These are phyloP conservation scores for Hepatocystis sp. DNA, from an alignment of 169 alveolate species.

Conservation along the genomic window DNA sequence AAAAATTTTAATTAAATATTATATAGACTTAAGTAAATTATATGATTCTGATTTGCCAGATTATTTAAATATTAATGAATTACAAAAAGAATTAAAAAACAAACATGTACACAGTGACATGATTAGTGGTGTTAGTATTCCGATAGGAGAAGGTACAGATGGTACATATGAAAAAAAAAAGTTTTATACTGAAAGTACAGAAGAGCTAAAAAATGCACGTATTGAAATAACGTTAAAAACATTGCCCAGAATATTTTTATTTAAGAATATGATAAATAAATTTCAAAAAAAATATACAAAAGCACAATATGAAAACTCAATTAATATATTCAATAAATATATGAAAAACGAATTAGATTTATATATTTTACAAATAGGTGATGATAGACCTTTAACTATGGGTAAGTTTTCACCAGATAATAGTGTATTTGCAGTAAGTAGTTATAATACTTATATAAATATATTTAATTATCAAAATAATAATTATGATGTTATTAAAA, in stretches of 20 bases:
- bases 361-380: slow-evolving; percentile 82
- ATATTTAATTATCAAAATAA: slow-evolving; percentile 76
- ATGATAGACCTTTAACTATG: slow-evolving; percentile 85
- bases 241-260: slow-evolving; percentile 69
- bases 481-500: slow-evolving; percentile 70
- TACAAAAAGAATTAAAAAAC: slow-evolving; percentile 69
- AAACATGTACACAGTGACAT: no score
- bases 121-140: no score
- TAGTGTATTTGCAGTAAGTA: slow-evolving; percentile 78
- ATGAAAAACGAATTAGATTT: slow-evolving; percentile 78
- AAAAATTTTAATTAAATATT: slow-evolving; percentile 80
- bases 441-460: slow-evolving; percentile 71
- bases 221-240: slow-evolving; percentile 76
- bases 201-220: slow-evolving; percentile 76
- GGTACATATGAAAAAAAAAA: no score
- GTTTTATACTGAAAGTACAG: slow-evolving; percentile 82
- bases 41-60: slow-evolving; percentile 77
- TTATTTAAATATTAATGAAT: slow-evolving; percentile 62
- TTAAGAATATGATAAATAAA: slow-evolving; percentile 78
- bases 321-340: slow-evolving; percentile 78
- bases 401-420: slow-evolving; percentile 85
- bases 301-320: slow-evolving; percentile 81
- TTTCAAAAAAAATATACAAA: slow-evolving; percentile 77
- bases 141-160: no score
- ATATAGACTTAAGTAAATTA: slow-evolving; percentile 83